Percentiles rank a stretch among this genome's conserved stretches.
Evolutionary conservation across 1,284 basidiomycete species (phyloP).

Genomic region (Boletellus sp.): DNA sequence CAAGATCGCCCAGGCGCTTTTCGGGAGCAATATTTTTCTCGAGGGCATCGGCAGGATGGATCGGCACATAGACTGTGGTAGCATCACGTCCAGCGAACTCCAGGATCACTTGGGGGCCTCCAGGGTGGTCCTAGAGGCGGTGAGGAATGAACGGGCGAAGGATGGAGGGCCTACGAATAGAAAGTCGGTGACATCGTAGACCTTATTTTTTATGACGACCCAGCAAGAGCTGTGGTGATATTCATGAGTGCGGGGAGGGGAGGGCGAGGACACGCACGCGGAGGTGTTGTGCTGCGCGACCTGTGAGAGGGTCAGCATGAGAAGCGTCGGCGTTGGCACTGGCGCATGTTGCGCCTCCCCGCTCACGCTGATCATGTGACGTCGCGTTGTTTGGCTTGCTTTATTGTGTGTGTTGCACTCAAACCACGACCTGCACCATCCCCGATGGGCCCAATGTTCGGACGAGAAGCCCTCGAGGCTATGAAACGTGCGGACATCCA

Average conservation of each 20-base stretch:
- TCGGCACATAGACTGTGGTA: constrained; percentile 67
- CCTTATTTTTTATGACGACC: constrained; percentile 78
- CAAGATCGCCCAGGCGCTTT: constrained; percentile 71
- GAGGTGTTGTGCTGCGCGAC: constrained; percentile 52
- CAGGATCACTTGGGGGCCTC: constrained; percentile 74
- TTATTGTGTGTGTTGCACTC: constrained; percentile 38
- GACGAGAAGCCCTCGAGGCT: constrained; percentile 52
- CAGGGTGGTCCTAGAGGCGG: constrained; percentile 68
- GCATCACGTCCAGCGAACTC: constrained; percentile 80
- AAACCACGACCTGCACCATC: constrained; percentile 39
- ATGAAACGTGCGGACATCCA: constrained; percentile 73
- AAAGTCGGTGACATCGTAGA: constrained; percentile 87
- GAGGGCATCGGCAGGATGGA: constrained; percentile 71
- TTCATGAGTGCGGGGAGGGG: background rate
- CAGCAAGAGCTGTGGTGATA: constrained; percentile 66
- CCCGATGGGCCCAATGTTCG: constrained; percentile 49
- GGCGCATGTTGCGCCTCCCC: background rate
- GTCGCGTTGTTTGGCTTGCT: constrained; percentile 50
- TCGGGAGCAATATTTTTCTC: constrained; percentile 62
- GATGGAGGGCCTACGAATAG: constrained; percentile 46
- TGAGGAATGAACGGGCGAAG: constrained; percentile 1
- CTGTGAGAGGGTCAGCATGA: constrained; percentile 31
- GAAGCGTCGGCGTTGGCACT: background rate
- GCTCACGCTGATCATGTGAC: constrained; percentile 39
- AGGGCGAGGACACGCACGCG: constrained; percentile 37